Evolutionary conservation across 140 eudicot species (phyloP), one percentile per base, ranked within the genome.

Genomic region (Stevia rebaudiana): DNA sequence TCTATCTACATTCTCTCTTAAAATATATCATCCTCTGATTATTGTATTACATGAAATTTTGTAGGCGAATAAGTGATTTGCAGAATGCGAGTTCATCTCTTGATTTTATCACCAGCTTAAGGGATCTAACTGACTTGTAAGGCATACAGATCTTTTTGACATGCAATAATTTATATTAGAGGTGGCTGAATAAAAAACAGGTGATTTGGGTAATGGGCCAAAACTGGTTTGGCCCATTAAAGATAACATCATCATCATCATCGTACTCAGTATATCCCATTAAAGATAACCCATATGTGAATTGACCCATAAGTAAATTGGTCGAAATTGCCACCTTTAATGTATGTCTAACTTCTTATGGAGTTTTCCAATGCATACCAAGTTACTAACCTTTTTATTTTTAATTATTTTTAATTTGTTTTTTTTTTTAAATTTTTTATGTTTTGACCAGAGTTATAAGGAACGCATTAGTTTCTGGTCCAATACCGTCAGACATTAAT

Each of bases 41-140:
- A 28, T 28, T 28, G 25, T 16, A 49, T 17, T 74, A 50, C 65
- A 51, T 68, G 53, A 37, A 28, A 46, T 61, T 74, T 30, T 76
- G 62, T 56, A 89, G 97, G 86, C 80, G 94, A 75, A 74, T 89
- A 71, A 76, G 84, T 68, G 95, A 83, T 79, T 78, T 89, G 66
- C 84, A 81, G 43, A 85, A 85, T 79, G 80, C 81, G 72, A 83
- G 80, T 81, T 80, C 86, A 56, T 76, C 97, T 8, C 78, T 89
- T 50, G 86, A 68, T 15, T 89, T 85, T 22, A 70, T 89, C 61
- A 63, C 49, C 58, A 72, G 61, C 59, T 66, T 89, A 85, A 80
- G 19, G 58, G 69, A 64, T 43, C 65, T 79, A 59, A 57, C 71
- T 23, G 65, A 74, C 64, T 74, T 80, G 84, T 80, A 80, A 80